A percentile compares a stretch with the other conserved stretches of the same genome.
Conservation (phyloP, 2,329 filamentous ascomycete genomes). For the Aspergillus jensenii region DNA sequence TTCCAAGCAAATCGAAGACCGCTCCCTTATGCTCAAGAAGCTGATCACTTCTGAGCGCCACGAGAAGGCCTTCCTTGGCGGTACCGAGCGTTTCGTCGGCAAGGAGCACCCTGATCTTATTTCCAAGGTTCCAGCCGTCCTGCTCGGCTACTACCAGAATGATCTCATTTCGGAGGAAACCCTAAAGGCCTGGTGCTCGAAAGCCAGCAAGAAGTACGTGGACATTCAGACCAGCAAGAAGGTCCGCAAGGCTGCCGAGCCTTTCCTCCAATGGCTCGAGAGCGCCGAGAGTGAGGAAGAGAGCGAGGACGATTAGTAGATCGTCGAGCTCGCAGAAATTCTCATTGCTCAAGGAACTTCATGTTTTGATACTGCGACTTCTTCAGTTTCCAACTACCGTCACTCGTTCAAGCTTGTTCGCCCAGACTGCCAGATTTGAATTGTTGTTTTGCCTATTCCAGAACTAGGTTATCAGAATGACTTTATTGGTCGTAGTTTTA, state of each 20-base stretch:
- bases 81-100: constrained; percentile 87
- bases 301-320: constrained; percentile 51
- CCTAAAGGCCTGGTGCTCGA: constrained; percentile 85
- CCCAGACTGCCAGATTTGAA: constrained; percentile 3
- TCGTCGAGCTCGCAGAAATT: neutral
- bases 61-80: constrained; percentile 92
- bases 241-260: constrained; percentile 90
- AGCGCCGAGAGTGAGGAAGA: constrained; percentile 78
- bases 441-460: neutral
- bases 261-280: constrained; percentile 91
- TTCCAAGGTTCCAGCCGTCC: constrained; percentile 76
- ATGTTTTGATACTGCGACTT: constrained; percentile 1
- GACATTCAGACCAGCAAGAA: constrained; percentile 87
- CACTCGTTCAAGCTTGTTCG: constrained; percentile 9
- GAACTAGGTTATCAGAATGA: constrained; percentile 1
- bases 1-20: constrained; percentile 78
- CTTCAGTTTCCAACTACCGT: constrained; percentile 9
- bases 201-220: constrained; percentile 98
- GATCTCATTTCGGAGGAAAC: constrained; percentile 88
- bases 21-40: constrained; percentile 87
- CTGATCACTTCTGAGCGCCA: constrained; percentile 88
- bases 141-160: constrained; percentile 86
- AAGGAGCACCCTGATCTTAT: constrained; percentile 79
- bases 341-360: constrained; percentile 7
- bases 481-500: constrained; percentile 1